A percentile compares a stretch with the other conserved stretches of the same genome.
Evolutionary conservation across 805 yeast species (phyloP).

Genomic region (Teunomyces atbi): DNA sequence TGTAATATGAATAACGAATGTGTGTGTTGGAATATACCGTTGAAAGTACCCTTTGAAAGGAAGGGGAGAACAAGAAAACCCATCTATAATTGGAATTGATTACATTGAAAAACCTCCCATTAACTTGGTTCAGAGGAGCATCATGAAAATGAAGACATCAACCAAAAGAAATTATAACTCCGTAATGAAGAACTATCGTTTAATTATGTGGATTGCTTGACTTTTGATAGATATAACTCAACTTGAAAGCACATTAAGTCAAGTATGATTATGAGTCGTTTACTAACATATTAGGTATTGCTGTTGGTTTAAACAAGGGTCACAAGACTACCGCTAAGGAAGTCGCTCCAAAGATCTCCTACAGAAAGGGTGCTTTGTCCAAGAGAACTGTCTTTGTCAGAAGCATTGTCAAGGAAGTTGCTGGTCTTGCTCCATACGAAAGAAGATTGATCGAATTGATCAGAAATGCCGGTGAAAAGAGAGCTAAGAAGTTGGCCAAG

Average conservation of each 20-base stretch:
- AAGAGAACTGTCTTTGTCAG: constrained; percentile 97
- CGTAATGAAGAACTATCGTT: too few species aligned
- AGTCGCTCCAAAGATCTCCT: constrained; percentile 69
- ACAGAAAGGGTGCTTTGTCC: constrained; percentile 95
- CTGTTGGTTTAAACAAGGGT: constrained; percentile 99
- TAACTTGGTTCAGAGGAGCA: not conserved
- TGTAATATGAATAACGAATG: constrained; percentile 28
- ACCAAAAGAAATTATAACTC: too few species aligned
- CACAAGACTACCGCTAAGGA: constrained; percentile 89
- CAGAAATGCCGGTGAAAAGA: constrained; percentile 99
- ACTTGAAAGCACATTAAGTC: too few species aligned
- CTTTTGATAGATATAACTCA: too few species aligned
- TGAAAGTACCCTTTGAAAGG: not conserved
- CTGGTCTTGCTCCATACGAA: constrained; percentile 99
- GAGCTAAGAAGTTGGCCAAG: constrained; percentile 99
- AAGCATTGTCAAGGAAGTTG: constrained; percentile 91
- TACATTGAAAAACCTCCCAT: not conserved
- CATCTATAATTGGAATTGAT: not conserved
- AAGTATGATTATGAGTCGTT: too few species aligned
- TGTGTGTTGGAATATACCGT: not conserved
- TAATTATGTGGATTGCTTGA: too few species aligned
- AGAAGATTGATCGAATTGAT: constrained; percentile 98
- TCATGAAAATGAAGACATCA: too few species aligned
- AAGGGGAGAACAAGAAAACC: not conserved
- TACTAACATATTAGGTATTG: constrained; percentile 60